phyloP scores from a whole-genome alignment of 164 flowering plant species.

The Sextonia rubra region DNA sequence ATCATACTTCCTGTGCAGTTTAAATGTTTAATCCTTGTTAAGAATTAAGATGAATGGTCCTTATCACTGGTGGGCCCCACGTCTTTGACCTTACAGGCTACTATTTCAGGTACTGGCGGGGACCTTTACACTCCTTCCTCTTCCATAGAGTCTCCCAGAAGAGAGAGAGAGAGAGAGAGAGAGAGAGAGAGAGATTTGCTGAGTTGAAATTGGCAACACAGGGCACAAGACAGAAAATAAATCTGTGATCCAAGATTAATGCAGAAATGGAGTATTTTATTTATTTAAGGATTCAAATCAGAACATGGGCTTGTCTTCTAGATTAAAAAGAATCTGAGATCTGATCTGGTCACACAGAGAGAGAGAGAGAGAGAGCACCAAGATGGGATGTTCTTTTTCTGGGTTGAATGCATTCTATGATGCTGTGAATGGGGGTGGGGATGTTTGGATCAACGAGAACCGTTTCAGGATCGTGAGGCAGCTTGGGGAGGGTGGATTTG shows the following conservation, averaged over 20 bases:
- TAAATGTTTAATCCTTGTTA: no score
- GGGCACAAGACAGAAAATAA: neutral
- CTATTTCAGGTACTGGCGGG: neutral
- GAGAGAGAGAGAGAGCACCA: neutral
- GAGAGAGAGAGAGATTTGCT: neutral
- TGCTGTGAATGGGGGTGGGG: conserved; percentile 82
- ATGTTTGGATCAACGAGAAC: conserved; percentile 99
- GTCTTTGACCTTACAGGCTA: neutral
- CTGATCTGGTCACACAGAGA: neutral
- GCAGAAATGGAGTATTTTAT: neutral
- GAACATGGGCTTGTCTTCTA: neutral
- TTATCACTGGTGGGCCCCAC: neutral
- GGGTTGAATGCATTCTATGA: conserved; percentile 93
- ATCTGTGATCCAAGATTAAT: neutral
- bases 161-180: neutral
- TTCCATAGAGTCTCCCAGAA: neutral
- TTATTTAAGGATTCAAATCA: neutral
- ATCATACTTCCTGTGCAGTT: no score
- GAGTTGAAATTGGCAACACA: neutral
- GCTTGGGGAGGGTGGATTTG: conserved; percentile 96
- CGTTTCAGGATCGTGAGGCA: conserved; percentile 80
- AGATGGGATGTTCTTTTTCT: conserved; percentile 91
- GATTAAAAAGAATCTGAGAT: neutral
- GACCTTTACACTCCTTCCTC: neutral
- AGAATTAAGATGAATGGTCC: neutral